These are phyloP conservation scores for Tricholoma hemisulphureum DNA, from an alignment of 768 basidiomycete species.

Conservation along the genomic window DNA sequence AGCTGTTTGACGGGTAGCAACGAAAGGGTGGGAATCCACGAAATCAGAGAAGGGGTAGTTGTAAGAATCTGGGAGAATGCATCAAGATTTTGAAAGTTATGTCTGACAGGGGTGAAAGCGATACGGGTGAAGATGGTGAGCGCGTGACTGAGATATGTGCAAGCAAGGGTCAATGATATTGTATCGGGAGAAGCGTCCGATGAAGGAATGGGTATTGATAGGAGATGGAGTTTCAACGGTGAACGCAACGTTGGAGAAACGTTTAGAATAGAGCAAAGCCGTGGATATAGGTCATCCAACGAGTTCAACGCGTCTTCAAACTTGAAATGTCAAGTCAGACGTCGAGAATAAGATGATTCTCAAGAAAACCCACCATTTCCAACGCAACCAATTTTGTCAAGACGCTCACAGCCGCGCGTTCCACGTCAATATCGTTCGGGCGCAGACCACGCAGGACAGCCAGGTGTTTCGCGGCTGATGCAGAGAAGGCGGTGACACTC, in stretches of 20 bases:
- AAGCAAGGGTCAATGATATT: constrained; percentile 50
- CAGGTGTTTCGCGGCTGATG: constrained; percentile 46
- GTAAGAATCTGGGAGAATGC: constrained; percentile 32
- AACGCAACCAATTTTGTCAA: constrained; percentile 64
- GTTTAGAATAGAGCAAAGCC: constrained; percentile 36
- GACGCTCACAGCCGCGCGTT: constrained; percentile 69
- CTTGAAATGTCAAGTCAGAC: constrained; percentile 33
- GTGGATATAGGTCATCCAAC: constrained; percentile 46
- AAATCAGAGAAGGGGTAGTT: constrained; percentile 37
- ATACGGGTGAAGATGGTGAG: constrained; percentile 41
- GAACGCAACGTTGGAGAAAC: constrained; percentile 8
- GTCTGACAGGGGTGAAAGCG: constrained; percentile 6
- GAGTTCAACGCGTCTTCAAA: constrained; percentile 48
- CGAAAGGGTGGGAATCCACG: constrained; percentile 51
- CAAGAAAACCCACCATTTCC: constrained; percentile 59
- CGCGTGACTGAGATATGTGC: constrained; percentile 58
- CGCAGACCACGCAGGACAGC: constrained; percentile 42
- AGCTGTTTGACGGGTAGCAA: constrained; percentile 50
- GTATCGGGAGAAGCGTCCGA: constrained; percentile 24
- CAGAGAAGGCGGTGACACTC: constrained; percentile 35
- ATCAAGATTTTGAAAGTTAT: constrained; percentile 1
- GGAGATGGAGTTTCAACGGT: constrained; percentile 24
- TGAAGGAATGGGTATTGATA: constrained; percentile 46
- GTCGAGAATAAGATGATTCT: background rate
- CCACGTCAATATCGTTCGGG: constrained; percentile 59